Evolutionary conservation across 345 rosid genomes (phyloP).

Genomic region (Boechera retrofracta): DNA sequence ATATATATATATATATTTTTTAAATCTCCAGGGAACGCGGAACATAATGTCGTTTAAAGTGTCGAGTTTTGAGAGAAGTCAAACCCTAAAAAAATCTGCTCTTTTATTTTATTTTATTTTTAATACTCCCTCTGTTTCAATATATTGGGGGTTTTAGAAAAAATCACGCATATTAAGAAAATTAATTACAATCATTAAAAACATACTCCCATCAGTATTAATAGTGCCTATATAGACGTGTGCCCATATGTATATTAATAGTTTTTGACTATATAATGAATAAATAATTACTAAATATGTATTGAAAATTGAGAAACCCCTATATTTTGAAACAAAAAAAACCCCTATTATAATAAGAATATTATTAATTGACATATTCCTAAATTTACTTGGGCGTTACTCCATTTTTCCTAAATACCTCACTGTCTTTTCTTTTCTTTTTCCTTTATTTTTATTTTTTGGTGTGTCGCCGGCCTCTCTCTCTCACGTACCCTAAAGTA

Average conservation of each 20-base stretch:
- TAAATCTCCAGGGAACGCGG: background rate
- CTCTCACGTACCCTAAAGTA: slow-evolving; percentile 36
- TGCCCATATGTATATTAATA: no score
- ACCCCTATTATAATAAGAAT: background rate
- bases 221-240: no score
- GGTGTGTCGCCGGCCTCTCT: background rate
- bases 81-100: slow-evolving; percentile 11
- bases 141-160: no score
- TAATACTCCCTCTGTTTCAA: background rate
- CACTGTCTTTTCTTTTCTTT: slow-evolving; percentile 13
- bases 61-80: slow-evolving; percentile 9
- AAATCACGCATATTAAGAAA: no score
- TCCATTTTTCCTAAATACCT: slow-evolving; percentile 37
- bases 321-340: no score
- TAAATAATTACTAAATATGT: no score
- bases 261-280: no score
- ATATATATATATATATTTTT: no score
- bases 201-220: no score
- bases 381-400: slow-evolving; percentile 44
- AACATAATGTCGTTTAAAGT: background rate
- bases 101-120: background rate
- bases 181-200: no score
- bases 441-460: background rate
- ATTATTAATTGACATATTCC: slow-evolving; percentile 12
- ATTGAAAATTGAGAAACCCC: no score